Conservation (phyloP, 2,329 filamentous ascomycete genomes). For the Arthrobotrys pseudoclavata region DNA sequence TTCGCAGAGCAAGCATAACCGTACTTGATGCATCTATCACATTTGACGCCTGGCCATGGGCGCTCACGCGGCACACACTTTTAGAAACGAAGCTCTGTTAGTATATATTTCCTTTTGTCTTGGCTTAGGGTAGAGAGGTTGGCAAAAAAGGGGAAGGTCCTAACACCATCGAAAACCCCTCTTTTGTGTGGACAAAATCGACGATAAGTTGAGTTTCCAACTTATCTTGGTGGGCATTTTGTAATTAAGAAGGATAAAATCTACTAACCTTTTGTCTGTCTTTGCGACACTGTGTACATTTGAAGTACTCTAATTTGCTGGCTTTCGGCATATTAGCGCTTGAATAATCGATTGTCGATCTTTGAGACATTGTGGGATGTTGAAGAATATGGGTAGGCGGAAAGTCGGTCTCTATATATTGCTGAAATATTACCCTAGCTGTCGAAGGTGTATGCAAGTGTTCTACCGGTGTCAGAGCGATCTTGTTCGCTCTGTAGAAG, state of each 20-base stretch:
- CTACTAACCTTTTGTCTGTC: constrained; percentile 57
- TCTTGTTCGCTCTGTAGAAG: constrained; percentile 35
- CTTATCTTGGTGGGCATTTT: neutral
- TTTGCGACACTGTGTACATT: constrained; percentile 58
- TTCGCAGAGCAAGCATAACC: constrained; percentile 57
- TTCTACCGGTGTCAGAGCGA: constrained; percentile 24
- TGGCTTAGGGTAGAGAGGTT: constrained; percentile 39
- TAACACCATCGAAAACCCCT: constrained; percentile 44
- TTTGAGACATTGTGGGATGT: constrained; percentile 43
- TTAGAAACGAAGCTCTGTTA: constrained; percentile 35
- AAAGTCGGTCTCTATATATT: constrained; percentile 29
- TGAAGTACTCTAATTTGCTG: constrained; percentile 58
- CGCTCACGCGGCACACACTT: constrained; percentile 57
- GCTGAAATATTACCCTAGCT: constrained; percentile 3
- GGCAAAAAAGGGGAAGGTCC: constrained; percentile 57
- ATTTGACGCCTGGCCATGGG: constrained; percentile 59
- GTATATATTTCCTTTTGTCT: constrained; percentile 45
- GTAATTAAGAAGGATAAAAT: neutral
- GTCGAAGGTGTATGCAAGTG: constrained; percentile 24
- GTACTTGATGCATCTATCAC: constrained; percentile 58
- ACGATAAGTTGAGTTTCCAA: constrained; percentile 7
- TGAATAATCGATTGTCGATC: constrained; percentile 38
- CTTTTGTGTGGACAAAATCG: constrained; percentile 34
- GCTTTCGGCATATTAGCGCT: constrained; percentile 55
- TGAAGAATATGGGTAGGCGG: constrained; percentile 9